Evolutionary conservation across 2,329 filamentous ascomycete species (phyloP).

Genomic region (Lasiodiplodia theobromae): DNA sequence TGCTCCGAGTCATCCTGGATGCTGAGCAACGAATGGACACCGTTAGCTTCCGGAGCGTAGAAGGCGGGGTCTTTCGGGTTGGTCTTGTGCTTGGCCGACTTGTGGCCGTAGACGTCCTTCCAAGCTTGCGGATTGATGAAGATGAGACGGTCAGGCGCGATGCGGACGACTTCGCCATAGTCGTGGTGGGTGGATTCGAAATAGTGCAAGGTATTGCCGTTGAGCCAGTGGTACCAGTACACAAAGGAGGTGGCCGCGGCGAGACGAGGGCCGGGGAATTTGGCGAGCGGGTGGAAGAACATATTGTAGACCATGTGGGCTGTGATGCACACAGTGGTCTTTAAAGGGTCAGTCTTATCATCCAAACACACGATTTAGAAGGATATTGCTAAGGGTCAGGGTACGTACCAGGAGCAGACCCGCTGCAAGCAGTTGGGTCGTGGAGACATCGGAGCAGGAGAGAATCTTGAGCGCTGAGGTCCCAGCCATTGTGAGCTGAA

Average conservation of each 20-base stretch:
- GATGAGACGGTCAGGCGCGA: constrained; percentile 24
- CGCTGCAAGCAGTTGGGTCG: neutral
- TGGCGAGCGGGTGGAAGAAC: constrained; percentile 6
- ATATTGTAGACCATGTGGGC: constrained; percentile 1
- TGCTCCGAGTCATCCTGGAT: constrained; percentile 31
- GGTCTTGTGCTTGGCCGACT: neutral
- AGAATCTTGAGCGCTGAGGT: neutral
- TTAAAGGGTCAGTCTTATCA: neutral
- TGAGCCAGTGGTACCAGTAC: neutral
- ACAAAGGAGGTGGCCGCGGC: neutral
- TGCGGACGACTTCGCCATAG: constrained; percentile 26
- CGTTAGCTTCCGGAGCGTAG: constrained; percentile 36
- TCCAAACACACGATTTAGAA: neutral
- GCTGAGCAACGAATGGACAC: constrained; percentile 45
- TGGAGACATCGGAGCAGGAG: neutral
- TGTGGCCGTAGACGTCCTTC: constrained; percentile 32
- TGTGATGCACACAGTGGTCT: neutral
- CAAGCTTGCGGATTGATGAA: constrained; percentile 28
- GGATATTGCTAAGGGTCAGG: neutral
- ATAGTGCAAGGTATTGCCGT: neutral
- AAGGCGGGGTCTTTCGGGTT: constrained; percentile 31
- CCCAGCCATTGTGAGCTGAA: neutral
- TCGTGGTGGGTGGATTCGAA: constrained; percentile 8
- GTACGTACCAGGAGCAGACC: neutral
- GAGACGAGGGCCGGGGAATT: neutral